Percentiles rank a stretch among this genome's conserved stretches.
Evolutionary conservation across 1,284 basidiomycete genomes (phyloP).

Genomic region (Malassezia sp.): DNA sequence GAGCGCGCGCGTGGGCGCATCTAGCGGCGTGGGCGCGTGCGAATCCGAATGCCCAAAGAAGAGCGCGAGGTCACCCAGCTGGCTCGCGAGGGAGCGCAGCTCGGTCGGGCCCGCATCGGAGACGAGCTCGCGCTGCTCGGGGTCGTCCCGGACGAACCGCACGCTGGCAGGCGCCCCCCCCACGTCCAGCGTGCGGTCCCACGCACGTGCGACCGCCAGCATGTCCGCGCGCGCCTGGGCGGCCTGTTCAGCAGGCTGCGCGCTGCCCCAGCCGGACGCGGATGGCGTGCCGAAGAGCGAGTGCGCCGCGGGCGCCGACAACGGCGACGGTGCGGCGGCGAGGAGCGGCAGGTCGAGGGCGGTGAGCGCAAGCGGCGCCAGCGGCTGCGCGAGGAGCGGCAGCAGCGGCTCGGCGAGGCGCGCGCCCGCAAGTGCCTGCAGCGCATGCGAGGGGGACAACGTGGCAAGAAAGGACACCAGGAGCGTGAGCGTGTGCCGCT

Average conservation of each 20-base stretch:
- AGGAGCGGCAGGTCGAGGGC: constrained; percentile 74
- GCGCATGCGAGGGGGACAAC: background rate
- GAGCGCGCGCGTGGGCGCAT: constrained; percentile 13
- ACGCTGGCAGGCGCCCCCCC: constrained; percentile 27
- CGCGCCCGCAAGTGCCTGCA: constrained; percentile 56
- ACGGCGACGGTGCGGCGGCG: constrained; percentile 54
- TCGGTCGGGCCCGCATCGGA: constrained; percentile 16
- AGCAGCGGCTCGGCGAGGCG: constrained; percentile 82
- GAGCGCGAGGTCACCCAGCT: constrained; percentile 39
- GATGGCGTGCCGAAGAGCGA: constrained; percentile 33
- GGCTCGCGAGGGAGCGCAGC: constrained; percentile 35
- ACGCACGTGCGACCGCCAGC: constrained; percentile 34
- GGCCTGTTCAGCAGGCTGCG: constrained; percentile 32
- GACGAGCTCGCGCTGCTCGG: background rate
- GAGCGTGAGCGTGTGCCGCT: constrained; percentile 70
- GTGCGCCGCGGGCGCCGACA: constrained; percentile 11
- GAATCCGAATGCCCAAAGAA: constrained; percentile 40
- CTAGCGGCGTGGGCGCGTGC: constrained; percentile 18
- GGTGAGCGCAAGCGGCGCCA: constrained; percentile 72
- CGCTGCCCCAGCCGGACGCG: constrained; percentile 39
- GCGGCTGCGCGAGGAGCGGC: constrained; percentile 69
- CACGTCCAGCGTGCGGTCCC: constrained; percentile 32
- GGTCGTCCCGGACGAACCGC: background rate
- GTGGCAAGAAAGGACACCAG: constrained; percentile 72
- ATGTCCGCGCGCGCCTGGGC: constrained; percentile 34